Percentiles rank a stretch among this genome's conserved stretches.
These are phyloP conservation scores for Jamesozyma lodderae DNA, from an alignment of 805 yeast species.

Conservation along the genomic window DNA sequence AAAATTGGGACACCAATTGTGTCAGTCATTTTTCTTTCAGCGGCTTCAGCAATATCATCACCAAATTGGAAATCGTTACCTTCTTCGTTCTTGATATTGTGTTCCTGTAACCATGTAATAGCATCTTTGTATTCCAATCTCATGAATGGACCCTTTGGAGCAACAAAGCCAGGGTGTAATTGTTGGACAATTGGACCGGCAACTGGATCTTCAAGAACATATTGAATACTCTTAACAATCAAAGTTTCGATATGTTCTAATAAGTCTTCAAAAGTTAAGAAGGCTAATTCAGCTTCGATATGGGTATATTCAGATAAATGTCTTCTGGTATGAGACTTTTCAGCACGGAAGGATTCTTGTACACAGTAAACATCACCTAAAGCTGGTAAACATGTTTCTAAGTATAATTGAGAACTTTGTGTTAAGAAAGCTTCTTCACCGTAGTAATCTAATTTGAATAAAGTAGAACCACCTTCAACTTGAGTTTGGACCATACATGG, in stretches of 20 bases:
- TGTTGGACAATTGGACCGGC: conserved; percentile 85
- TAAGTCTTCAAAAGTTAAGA: conserved; percentile 78
- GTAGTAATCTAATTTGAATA: conserved; percentile 86
- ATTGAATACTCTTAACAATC: conserved; percentile 57
- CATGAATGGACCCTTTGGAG: conserved; percentile 80
- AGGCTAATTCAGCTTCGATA: conserved; percentile 88
- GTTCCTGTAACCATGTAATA: conserved; percentile 91
- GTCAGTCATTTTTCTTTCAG: conserved; percentile 98
- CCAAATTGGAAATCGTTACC: conserved; percentile 91
- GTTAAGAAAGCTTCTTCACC: conserved; percentile 96
- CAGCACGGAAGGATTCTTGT: conserved; percentile 98
- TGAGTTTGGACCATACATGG: conserved; percentile 99
- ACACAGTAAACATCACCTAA: conserved; percentile 95
- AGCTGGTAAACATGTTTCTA: conserved; percentile 93
- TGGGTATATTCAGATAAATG: conserved; percentile 96
- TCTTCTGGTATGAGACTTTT: conserved; percentile 96
- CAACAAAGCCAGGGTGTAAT: conserved; percentile 82
- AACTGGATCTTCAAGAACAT: conserved; percentile 79
- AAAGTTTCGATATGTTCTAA: conserved; percentile 77
- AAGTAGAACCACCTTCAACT: conserved; percentile 98
- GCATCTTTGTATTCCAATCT: conserved; percentile 90
- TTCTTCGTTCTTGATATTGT: conserved; percentile 89
- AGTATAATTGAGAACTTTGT: conserved; percentile 91
- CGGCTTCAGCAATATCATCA: conserved; percentile 99
- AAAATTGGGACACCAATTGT: conserved; percentile 86